These are phyloP conservation scores for Meripilus lineatus DNA, from an alignment of 1,284 basidiomycete species.

Conservation along the genomic window DNA sequence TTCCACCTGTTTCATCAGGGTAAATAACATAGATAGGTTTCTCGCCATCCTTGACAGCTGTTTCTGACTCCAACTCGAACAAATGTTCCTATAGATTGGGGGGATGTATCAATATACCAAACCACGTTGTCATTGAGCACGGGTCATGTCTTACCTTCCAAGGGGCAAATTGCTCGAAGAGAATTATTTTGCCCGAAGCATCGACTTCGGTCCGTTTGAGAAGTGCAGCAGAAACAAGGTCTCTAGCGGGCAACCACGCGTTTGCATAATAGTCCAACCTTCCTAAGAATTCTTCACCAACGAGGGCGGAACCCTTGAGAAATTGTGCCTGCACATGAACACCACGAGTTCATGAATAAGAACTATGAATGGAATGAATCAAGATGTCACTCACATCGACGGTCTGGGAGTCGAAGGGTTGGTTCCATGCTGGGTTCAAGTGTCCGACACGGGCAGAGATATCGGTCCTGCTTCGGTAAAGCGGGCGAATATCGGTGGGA, in stretches of 20 bases:
- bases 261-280: constrained; percentile 82
- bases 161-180: constrained; percentile 78
- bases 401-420: constrained; percentile 52
- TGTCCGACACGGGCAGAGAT: constrained; percentile 75
- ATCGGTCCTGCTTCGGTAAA: constrained; percentile 77
- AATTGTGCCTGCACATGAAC: constrained; percentile 64
- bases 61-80: constrained; percentile 76
- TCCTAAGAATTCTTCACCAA: constrained; percentile 84
- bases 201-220: constrained; percentile 60
- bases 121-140: neutral
- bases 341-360: neutral
- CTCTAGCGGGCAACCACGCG: constrained; percentile 91
- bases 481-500: constrained; percentile 52
- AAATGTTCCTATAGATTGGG: constrained; percentile 79
- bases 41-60: constrained; percentile 36
- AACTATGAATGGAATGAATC: neutral
- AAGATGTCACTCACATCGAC: constrained; percentile 76
- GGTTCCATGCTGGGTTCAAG: constrained; percentile 93
- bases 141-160: constrained; percentile 73
- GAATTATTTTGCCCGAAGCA: constrained; percentile 71
- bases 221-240: constrained; percentile 73
- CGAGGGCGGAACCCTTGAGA: constrained; percentile 73
- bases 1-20: constrained; percentile 73
- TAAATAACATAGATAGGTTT: constrained; percentile 87
- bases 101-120: constrained; percentile 5